Conservation (phyloP, 495 filamentous ascomycete genomes). For the Hypoxylon lienhwacheense region DNA sequence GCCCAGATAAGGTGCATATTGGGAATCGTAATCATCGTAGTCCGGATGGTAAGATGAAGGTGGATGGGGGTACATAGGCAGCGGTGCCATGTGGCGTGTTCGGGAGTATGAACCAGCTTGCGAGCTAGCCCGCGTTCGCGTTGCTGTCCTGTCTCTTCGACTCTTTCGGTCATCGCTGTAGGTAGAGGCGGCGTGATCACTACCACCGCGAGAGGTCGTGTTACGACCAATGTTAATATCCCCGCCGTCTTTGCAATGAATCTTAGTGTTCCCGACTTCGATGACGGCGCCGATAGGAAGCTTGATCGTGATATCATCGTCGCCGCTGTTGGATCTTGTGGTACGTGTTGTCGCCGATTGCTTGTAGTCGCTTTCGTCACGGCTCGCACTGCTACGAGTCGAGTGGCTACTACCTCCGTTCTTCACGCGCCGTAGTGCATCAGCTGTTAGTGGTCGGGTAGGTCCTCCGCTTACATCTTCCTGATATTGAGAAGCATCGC, state of each 20-base stretch:
- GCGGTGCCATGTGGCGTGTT: conserved; percentile 32
- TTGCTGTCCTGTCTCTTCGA: conserved; percentile 44
- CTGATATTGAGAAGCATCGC: conserved; percentile 52
- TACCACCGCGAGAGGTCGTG: conserved; percentile 38
- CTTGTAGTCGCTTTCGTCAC: conserved; percentile 59
- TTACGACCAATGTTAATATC: conserved; percentile 54
- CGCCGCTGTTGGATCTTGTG: conserved; percentile 48
- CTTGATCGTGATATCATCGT: conserved; percentile 58
- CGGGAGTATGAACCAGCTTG: conserved; percentile 49
- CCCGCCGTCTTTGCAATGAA: conserved; percentile 55
- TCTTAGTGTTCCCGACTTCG: conserved; percentile 53
- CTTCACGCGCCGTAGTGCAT: conserved; percentile 50
- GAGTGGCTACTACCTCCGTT: conserved; percentile 54
- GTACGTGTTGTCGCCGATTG: conserved; percentile 58
- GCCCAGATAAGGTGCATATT: conserved; percentile 12
- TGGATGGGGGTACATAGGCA: conserved; percentile 21
- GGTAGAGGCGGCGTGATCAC: conserved; percentile 46
- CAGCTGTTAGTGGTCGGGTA: conserved; percentile 51
- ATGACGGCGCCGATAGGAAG: conserved; percentile 51
- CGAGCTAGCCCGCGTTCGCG: conserved; percentile 44
- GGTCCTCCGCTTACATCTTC: conserved; percentile 50
- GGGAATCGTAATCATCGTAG: conserved; percentile 23
- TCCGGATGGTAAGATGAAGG: conserved; percentile 23
- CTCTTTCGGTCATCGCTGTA: conserved; percentile 49
- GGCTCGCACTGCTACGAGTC: conserved; percentile 55